Percentiles rank a stretch among this genome's conserved stretches.
These are phyloP conservation scores for Xylariaceae sp. DNA, from an alignment of 2,329 filamentous ascomycete species.

Conservation along the genomic window DNA sequence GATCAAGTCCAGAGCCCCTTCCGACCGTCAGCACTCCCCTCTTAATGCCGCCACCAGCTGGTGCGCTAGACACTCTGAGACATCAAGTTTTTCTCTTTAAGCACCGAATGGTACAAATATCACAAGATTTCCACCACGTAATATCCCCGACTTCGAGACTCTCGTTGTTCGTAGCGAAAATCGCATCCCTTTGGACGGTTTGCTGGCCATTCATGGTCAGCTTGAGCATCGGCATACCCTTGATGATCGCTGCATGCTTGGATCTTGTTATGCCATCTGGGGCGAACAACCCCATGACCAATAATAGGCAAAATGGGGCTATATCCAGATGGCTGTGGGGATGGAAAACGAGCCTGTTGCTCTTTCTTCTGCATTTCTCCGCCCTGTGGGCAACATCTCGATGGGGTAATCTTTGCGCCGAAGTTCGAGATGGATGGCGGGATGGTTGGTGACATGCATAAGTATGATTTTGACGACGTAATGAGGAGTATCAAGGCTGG, in stretches of 20 bases:
- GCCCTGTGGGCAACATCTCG: constrained; percentile 31
- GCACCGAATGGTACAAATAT: constrained; percentile 34
- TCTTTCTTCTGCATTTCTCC: constrained; percentile 34
- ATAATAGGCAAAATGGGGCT: constrained; percentile 10
- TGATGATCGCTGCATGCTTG: constrained; percentile 65
- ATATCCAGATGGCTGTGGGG: constrained; percentile 30
- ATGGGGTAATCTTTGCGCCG: constrained; percentile 32
- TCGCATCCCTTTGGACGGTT: constrained; percentile 59
- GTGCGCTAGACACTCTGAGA: constrained; percentile 20
- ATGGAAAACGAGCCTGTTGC: constrained; percentile 32
- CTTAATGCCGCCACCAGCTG: constrained; percentile 47
- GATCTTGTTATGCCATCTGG: constrained; percentile 50
- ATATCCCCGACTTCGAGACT: constrained; percentile 47
- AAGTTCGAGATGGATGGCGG: constrained; percentile 20
- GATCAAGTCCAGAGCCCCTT: constrained; percentile 17
- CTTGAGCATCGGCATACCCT: constrained; percentile 59
- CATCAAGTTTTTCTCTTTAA: constrained; percentile 34
- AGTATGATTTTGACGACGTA: too few species aligned
- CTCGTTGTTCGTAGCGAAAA: constrained; percentile 63
- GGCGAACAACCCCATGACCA: constrained; percentile 9
- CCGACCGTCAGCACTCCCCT: constrained; percentile 34
- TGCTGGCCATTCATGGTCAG: constrained; percentile 71
- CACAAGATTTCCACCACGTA: constrained; percentile 27
- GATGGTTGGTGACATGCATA: too few species aligned
- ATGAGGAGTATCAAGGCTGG: too few species aligned